phyloP scores from a whole-genome alignment of 2,329 filamentous ascomycete genomes.

The Talaromyces sp. region DNA sequence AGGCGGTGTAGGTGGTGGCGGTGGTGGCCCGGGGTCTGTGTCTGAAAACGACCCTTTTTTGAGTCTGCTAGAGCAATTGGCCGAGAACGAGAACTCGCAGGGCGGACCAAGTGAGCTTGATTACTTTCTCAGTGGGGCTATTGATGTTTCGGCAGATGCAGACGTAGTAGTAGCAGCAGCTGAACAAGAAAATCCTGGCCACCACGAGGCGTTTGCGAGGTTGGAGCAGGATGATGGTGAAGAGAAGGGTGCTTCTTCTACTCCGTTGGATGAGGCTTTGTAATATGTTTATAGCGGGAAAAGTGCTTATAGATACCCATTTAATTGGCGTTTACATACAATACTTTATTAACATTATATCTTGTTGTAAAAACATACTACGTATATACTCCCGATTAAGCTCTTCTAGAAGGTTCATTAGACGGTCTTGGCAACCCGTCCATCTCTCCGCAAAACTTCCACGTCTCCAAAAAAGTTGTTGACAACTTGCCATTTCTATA shows the following conservation, averaged over 20 bases:
- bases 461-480: neutral
- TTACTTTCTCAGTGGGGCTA: slow-evolving; percentile 57
- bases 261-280: neutral
- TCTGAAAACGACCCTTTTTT: slow-evolving; percentile 74
- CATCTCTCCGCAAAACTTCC: neutral
- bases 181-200: neutral
- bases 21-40: slow-evolving; percentile 32
- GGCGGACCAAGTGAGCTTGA: slow-evolving; percentile 66
- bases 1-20: slow-evolving; percentile 27
- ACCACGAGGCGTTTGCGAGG: neutral
- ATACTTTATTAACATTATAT: neutral
- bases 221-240: neutral
- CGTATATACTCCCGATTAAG: neutral
- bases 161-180: neutral
- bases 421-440: neutral
- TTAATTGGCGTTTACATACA: neutral
- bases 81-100: slow-evolving; percentile 64
- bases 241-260: neutral
- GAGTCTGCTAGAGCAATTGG: slow-evolving; percentile 71
- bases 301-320: neutral
- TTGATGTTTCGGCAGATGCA: slow-evolving; percentile 5
- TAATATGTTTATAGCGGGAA: neutral
- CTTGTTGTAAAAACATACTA: neutral
- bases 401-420: slow-evolving; percentile 1
- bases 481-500: neutral